Evolutionary conservation across 768 basidiomycete species (phyloP), one percentile per base, ranked within the genome.

Genomic region (Leccinum subtestaceum): DNA sequence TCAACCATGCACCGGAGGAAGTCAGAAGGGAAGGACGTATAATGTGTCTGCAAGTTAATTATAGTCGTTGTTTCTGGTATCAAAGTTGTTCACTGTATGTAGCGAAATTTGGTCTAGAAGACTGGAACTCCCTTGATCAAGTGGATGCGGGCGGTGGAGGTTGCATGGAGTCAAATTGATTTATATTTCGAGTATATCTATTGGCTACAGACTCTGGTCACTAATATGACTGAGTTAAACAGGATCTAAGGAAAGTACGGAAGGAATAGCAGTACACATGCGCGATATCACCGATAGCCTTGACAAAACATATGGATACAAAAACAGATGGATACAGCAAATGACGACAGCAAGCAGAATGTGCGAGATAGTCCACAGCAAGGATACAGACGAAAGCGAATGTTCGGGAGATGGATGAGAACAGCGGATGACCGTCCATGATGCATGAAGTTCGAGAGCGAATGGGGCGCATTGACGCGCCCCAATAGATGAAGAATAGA

Each of bases 401-500:
- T 21, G 56, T 40, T 17, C 17, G 21, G 49, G 31, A 51, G 17
- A 10, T 21, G 56, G 31, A 31, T 23, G 9, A n/a, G 40, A 38
- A n/a, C 54, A 46, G 55, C 36, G 43, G 53, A 61, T 53, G 56
- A 57, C 55, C 52, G 57, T 68, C 58, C 67, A 27, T 52, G 43
- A 53, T 51, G 62, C 67, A 19, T 52, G 43, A 53, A 46, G 62
- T 69, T 55, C 65, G 54, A 53, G 25, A 53, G 34, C 50, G 27
- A 49, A 31, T 31, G 19, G 21, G 13, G 52, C 54, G 17, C 36
- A 21, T 23, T 23, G 15, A 17, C 1, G 43, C 34, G 13, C 53
- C 10, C 38, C 15, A 57, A 64, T 67, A 64, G 52, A 53, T 69
- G 64, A 64, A 40, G 21, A 29, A 61, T 69, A 69, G 34, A 52